Evolutionary conservation across 148 eudicot genomes (phyloP).

Genomic region (Heliamphora exappendiculata): DNA sequence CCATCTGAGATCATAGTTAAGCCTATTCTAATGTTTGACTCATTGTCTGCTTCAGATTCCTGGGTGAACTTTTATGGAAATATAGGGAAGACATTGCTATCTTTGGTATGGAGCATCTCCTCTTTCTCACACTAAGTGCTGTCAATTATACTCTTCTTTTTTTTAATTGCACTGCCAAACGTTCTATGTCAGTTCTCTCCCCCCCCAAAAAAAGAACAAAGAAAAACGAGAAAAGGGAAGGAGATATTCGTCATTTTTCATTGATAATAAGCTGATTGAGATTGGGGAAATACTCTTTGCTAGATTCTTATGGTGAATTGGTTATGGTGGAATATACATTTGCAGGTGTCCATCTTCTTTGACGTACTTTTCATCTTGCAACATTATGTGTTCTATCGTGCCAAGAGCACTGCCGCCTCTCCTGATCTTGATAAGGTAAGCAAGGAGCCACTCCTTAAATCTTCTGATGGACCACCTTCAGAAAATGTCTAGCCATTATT

Average conservation of each 20-base stretch:
- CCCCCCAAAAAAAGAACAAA: too few relatives aligned
- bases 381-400: constrained; percentile 69
- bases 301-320: neutral
- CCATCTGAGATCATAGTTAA: neutral
- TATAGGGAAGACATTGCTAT: constrained; percentile 73
- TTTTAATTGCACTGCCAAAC: too few relatives aligned
- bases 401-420: constrained; percentile 22
- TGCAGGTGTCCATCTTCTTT: constrained; percentile 76
- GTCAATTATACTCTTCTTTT: neutral
- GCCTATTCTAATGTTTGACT: neutral
- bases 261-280: neutral
- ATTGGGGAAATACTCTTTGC: neutral
- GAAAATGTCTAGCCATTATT: constrained; percentile 27
- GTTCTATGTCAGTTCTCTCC: too few relatives aligned
- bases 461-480: constrained; percentile 19
- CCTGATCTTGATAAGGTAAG: constrained; percentile 20
- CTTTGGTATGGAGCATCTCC: constrained; percentile 44
- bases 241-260: too few relatives aligned
- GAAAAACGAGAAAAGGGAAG: too few relatives aligned
- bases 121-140: neutral
- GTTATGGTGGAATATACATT: neutral
- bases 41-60: constrained; percentile 37
- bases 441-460: constrained; percentile 43
- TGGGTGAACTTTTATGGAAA: constrained; percentile 93
- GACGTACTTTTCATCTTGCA: constrained; percentile 70